Evolutionary conservation across 2,329 filamentous ascomycete species (phyloP), one percentile per base, ranked within the genome.

Genomic region (Cryphonectria parasitica): DNA sequence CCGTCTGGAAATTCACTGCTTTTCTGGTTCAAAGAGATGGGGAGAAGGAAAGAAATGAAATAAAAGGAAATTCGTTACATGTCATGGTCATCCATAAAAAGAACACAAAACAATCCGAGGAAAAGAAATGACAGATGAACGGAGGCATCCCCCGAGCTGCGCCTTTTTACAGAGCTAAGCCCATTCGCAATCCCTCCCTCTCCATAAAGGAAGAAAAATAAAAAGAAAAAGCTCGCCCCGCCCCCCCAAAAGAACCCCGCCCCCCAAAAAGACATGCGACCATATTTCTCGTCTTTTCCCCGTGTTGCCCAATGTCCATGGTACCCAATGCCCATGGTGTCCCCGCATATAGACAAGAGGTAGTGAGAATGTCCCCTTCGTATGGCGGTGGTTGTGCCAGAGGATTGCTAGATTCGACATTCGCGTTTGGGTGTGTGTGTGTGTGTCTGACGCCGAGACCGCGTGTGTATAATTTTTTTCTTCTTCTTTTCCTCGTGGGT

Each of bases 261-360:
- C 45, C 19, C 45, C 19, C 69, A 69, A 71, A 70, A 66, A 72
- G 62, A 71, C 67, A 69, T 64, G 56, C 67, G 58, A 68, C 71
- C 67, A 66, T 49, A n/a, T 68, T 68, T 66, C 67, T 68, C 60
- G 36, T 62, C 43, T 43, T 41, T 43, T 41, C 39, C 31, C 62
- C 52, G 28, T 62, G n/a, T 49, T 63, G 43, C 43, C 66, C 56
- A 49, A 62, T 68, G 63, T 11, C 62, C 52, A 22, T 62, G n/a
- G 36, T 63, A 31, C 41, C 66, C 56, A 36, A 62, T 68, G 62
- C 28, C 28, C 28, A 52, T 36, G 64, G 34, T 58, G 56, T 41
- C 64, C 64, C 39, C 34, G 41, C 41, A 56, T 70, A 70, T 67
- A 62, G 58, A 70, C 68, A 70, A 22, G 22, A 49, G 43, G 17